These are phyloP conservation scores for Stylonectria norvegica DNA, from an alignment of 2,329 filamentous ascomycete species.

Conservation along the genomic window DNA sequence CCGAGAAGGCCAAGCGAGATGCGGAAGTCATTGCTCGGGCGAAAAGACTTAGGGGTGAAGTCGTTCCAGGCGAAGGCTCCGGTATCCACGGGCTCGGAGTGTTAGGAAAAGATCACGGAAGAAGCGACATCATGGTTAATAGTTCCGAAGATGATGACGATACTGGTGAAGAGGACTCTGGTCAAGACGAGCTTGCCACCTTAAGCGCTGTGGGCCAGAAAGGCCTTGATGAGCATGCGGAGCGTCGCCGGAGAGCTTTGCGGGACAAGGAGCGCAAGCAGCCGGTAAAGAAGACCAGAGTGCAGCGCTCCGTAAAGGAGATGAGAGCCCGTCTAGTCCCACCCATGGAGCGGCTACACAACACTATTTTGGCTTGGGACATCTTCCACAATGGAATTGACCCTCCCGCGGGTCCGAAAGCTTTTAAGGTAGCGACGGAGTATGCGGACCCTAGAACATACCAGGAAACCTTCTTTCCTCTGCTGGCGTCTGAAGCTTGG, in stretches of 20 bases:
- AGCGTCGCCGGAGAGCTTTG: constrained; percentile 44
- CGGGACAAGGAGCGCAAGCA: constrained; percentile 57
- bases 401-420: constrained; percentile 72
- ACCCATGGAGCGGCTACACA: constrained; percentile 80
- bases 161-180: constrained; percentile 57
- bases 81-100: constrained; percentile 69
- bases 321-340: constrained; percentile 90
- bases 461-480: constrained; percentile 82
- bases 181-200: constrained; percentile 52
- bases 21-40: constrained; percentile 68
- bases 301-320: constrained; percentile 81
- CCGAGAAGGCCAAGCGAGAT: constrained; percentile 70
- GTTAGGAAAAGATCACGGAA: constrained; percentile 74
- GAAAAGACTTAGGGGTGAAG: constrained; percentile 43
- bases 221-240: constrained; percentile 46
- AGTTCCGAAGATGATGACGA: constrained; percentile 73
- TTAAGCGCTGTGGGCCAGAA: constrained; percentile 48
- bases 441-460: constrained; percentile 78
- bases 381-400: constrained; percentile 88
- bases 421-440: constrained; percentile 70
- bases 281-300: constrained; percentile 82
- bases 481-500: constrained; percentile 93
- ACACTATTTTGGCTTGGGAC: constrained; percentile 87
- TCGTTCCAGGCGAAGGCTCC: constrained; percentile 66
- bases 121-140: constrained; percentile 88